A percentile compares a stretch with the other conserved stretches of the same genome.
phyloP scores from a whole-genome alignment of 2,329 filamentous ascomycete species.

The Coniochaeta sp. region DNA sequence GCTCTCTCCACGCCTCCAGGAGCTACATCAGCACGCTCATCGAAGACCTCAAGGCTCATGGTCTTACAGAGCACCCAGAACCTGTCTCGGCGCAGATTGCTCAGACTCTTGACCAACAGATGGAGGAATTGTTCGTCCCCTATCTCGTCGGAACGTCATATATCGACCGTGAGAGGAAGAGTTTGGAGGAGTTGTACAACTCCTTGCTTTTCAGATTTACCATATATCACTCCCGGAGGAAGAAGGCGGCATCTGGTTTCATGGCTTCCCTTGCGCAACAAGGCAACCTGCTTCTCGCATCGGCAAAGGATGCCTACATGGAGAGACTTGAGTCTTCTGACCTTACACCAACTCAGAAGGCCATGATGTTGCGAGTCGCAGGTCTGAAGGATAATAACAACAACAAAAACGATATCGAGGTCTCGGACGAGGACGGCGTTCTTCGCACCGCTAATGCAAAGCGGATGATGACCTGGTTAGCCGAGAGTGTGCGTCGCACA shows the following conservation, averaged over 20 bases:
- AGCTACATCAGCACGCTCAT: slow-evolving; percentile 82
- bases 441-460: slow-evolving; percentile 85
- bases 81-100: slow-evolving; percentile 81
- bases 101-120: slow-evolving; percentile 63
- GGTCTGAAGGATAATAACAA: slow-evolving; percentile 70
- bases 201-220: slow-evolving; percentile 95
- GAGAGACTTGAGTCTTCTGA: slow-evolving; percentile 85
- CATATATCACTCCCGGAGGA: slow-evolving; percentile 82
- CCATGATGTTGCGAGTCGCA: slow-evolving; percentile 83
- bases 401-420: slow-evolving; percentile 80
- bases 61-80: slow-evolving; percentile 91
- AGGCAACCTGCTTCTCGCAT: slow-evolving; percentile 79
- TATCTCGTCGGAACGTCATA: slow-evolving; percentile 64
- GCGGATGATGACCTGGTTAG: slow-evolving; percentile 95
- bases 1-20: slow-evolving; percentile 83
- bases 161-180: slow-evolving; percentile 62
- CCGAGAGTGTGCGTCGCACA: slow-evolving; percentile 85
- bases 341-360: slow-evolving; percentile 78
- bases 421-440: slow-evolving; percentile 81
- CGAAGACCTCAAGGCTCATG: slow-evolving; percentile 90
- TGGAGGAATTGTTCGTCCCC: slow-evolving; percentile 73
- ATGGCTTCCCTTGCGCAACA: slow-evolving; percentile 88
- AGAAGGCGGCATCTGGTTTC: slow-evolving; percentile 85
- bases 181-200: slow-evolving; percentile 75
- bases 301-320: slow-evolving; percentile 86